These are phyloP conservation scores for Lenwebbia sp. DNA, from an alignment of 345 rosid genomes.

Conservation along the genomic window DNA sequence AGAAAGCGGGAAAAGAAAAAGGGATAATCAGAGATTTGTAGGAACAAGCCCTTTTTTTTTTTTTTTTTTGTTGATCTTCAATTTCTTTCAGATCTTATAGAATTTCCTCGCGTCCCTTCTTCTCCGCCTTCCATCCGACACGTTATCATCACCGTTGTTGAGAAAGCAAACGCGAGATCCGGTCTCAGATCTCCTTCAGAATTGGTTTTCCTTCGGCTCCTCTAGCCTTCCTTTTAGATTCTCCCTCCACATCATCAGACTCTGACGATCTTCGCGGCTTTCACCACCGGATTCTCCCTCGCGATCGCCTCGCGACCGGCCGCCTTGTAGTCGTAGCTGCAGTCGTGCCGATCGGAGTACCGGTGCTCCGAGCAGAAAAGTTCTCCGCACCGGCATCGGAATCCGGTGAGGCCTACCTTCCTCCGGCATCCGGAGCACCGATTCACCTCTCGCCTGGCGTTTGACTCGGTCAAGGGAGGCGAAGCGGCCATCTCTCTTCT, in stretches of 20 bases:
- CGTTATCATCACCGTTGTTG: neutral
- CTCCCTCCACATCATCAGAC: conserved; percentile 22
- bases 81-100: neutral
- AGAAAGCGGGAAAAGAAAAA: neutral
- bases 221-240: neutral
- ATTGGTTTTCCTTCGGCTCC: neutral
- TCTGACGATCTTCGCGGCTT: conserved; percentile 92
- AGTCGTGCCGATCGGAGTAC: conserved; percentile 90
- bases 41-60: neutral
- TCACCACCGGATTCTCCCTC: conserved; percentile 86
- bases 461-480: neutral
- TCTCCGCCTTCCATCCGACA: neutral
- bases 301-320: conserved; percentile 93
- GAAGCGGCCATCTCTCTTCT: conserved; percentile 1
- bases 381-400: conserved; percentile 92
- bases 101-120: neutral
- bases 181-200: neutral
- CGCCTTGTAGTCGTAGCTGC: conserved; percentile 84
- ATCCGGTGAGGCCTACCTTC: conserved; percentile 93
- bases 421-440: conserved; percentile 83
- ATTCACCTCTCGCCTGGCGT: conserved; percentile 54
- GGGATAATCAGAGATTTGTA: conserved; percentile 9
- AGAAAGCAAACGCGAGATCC: neutral
- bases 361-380: conserved; percentile 91
- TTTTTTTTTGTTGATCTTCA: neutral